Conservation (phyloP, 108 stramenopile species). For the Fragilaria crotonensis region DNA sequence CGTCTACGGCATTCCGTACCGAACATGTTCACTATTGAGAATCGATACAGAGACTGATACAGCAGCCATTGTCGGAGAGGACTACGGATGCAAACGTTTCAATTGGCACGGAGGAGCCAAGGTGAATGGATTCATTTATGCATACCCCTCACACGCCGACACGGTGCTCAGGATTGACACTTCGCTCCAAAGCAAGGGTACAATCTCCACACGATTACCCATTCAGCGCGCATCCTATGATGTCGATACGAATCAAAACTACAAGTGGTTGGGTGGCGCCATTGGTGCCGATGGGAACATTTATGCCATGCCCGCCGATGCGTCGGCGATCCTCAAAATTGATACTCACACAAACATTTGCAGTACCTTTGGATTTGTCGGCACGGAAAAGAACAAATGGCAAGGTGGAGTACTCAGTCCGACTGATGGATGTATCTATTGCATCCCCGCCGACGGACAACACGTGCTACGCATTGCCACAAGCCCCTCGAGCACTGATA, state of each 20-base stretch:
- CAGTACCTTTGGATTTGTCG: conserved; percentile 41
- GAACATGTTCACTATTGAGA: conserved; percentile 43
- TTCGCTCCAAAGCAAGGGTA: conserved; percentile 8
- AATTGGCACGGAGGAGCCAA: conserved; percentile 85
- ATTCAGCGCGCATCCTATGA: conserved; percentile 50
- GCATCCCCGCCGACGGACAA: conserved; percentile 59
- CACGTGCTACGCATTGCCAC: conserved; percentile 60
- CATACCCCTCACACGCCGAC: conserved; percentile 65
- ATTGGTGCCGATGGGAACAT: conserved; percentile 75
- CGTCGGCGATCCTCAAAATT: conserved; percentile 50
- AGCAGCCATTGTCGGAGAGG: conserved; percentile 49
- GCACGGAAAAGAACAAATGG: conserved; percentile 72
- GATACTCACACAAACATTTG: conserved; percentile 27
- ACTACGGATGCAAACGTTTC: conserved; percentile 53
- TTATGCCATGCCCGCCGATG: conserved; percentile 74
- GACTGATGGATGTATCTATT: conserved; percentile 65
- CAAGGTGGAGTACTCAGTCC: conserved; percentile 66
- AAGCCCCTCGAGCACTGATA: no score
- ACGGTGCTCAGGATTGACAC: conserved; percentile 65
- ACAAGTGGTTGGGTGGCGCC: conserved; percentile 81
- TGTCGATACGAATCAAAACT: conserved; percentile 36
- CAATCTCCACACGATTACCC: conserved; percentile 32
- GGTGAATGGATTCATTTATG: conserved; percentile 54
- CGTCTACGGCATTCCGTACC: conserved; percentile 77
- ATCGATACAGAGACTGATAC: conserved; percentile 59